Conservation (phyloP, 2,329 filamentous ascomycete genomes). For the Xylariaceae sp. region DNA sequence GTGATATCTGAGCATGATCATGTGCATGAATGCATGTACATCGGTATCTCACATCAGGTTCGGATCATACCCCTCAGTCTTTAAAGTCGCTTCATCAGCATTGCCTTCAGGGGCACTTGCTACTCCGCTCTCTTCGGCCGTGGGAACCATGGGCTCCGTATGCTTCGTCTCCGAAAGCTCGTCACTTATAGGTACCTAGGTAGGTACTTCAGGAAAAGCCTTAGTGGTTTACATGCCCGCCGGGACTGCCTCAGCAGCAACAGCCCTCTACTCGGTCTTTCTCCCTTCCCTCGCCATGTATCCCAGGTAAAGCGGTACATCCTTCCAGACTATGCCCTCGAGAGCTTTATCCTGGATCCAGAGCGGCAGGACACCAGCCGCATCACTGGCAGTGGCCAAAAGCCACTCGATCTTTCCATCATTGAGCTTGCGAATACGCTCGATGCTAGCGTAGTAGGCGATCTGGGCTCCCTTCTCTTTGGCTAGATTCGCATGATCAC, state of each 20-base stretch:
- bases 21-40: no score
- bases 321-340: constrained; percentile 62
- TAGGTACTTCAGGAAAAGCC: no score
- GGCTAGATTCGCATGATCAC: constrained; percentile 27
- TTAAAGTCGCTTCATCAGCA: no score
- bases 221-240: not conserved
- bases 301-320: constrained; percentile 63
- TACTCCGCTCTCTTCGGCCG: no score
- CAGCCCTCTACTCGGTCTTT: constrained; percentile 11
- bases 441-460: constrained; percentile 62
- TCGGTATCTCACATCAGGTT: no score
- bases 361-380: constrained; percentile 61
- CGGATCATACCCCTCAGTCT: no score
- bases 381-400: constrained; percentile 74
- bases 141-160: no score
- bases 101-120: no score
- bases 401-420: constrained; percentile 60
- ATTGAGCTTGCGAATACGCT: constrained; percentile 50
- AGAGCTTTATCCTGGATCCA: constrained; percentile 63
- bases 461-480: constrained; percentile 47
- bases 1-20: no score
- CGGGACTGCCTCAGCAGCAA: constrained; percentile 3
- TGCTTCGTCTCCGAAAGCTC: no score
- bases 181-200: no score
- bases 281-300: constrained; percentile 53